phyloP scores from a whole-genome alignment of 179 eudicot genomes.

The Actinidia chinensis region DNA sequence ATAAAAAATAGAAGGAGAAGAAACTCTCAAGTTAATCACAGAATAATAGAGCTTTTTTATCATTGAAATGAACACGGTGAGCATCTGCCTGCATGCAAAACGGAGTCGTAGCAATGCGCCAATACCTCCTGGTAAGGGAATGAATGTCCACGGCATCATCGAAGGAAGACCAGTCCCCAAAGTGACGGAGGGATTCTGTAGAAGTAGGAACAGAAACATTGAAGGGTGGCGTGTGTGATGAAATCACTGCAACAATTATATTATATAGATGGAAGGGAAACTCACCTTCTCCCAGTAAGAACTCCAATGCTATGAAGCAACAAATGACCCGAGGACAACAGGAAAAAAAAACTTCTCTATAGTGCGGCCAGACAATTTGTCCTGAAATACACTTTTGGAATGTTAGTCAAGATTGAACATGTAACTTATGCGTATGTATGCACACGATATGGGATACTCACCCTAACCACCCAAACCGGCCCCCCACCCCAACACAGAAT shows the following conservation, averaged over 20 bases:
- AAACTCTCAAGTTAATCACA: too few relatives aligned
- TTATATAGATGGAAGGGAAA: neutral
- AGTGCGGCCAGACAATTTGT: slow-evolving; percentile 63
- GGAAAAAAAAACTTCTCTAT: slow-evolving; percentile 35
- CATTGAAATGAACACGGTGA: too few relatives aligned
- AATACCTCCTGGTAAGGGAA: slow-evolving; percentile 68
- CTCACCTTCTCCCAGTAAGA: slow-evolving; percentile 76
- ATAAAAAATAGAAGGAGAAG: too few relatives aligned
- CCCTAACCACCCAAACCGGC: too few relatives aligned
- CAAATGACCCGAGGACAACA: slow-evolving; percentile 43
- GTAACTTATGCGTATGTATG: neutral
- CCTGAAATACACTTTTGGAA: slow-evolving; percentile 46
- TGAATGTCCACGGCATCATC: slow-evolving; percentile 69
- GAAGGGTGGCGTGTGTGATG: neutral
- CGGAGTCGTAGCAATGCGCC: slow-evolving; percentile 68
- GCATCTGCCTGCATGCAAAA: slow-evolving; percentile 33
- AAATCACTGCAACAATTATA: neutral
- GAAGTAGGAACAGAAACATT: neutral
- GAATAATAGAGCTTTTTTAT: too few relatives aligned
- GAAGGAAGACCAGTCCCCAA: slow-evolving; percentile 44
- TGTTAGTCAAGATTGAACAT: neutral
- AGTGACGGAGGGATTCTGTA: slow-evolving; percentile 52
- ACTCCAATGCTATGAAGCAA: slow-evolving; percentile 65
- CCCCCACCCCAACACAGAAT: too few relatives aligned
- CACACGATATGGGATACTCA: too few relatives aligned